Evolutionary conservation across 305 asterid genomes (phyloP).

Genomic region (Lippia alba): DNA sequence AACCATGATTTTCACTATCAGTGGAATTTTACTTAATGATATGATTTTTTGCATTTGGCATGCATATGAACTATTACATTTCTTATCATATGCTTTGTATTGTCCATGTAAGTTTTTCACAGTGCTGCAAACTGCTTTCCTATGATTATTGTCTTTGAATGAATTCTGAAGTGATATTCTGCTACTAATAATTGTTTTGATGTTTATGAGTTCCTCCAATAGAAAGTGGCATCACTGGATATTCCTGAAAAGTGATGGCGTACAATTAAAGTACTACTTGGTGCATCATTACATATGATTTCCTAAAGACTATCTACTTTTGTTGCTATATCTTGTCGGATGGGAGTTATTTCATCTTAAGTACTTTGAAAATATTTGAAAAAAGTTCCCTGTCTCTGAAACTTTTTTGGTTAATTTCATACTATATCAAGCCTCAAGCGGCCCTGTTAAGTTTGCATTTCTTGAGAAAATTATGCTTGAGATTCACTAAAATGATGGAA

Average conservation of each 20-base stretch:
- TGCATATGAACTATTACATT: conserved; percentile 29
- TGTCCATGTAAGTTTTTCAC: conserved; percentile 12
- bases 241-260: conserved; percentile 19
- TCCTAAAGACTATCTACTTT: background rate
- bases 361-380: background rate
- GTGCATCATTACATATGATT: background rate
- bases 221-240: conserved; percentile 13
- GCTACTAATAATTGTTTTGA: background rate
- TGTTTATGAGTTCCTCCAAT: conserved; percentile 10
- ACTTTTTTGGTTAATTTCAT: conserved; percentile 5
- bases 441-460: background rate
- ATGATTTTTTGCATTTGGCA: background rate
- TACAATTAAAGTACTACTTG: conserved; percentile 5
- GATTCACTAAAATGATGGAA: conserved; percentile 29
- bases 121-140: conserved; percentile 21
- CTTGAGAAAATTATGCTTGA: conserved; percentile 12
- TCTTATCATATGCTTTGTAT: conserved; percentile 16
- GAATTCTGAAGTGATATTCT: background rate
- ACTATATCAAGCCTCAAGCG: conserved; percentile 1
- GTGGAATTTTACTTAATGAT: conserved; percentile 5
- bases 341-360: background rate
- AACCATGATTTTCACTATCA: conserved; percentile 6
- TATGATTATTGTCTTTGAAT: background rate
- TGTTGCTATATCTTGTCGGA: background rate
- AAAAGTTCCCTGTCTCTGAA: conserved; percentile 4